Conservation (phyloP, 2,329 filamentous ascomycete genomes). For the Daldinia eschscholtzii region DNA sequence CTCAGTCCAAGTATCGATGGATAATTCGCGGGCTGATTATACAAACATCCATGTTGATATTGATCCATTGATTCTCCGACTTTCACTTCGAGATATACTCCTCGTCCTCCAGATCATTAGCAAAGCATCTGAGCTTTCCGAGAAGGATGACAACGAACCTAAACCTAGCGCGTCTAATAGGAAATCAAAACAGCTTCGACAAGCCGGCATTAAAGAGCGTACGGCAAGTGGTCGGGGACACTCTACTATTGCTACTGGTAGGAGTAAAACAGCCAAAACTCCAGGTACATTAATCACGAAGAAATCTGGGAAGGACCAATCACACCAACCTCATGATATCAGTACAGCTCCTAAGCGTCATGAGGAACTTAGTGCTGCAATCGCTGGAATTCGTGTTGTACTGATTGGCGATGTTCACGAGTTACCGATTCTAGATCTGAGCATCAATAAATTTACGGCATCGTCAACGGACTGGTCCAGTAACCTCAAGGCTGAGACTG, state of each 20-base stretch:
- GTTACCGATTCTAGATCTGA: slow-evolving; percentile 92
- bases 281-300: slow-evolving; percentile 51
- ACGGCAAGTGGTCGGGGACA: slow-evolving; percentile 68
- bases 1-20: slow-evolving; percentile 89
- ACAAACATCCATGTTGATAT: slow-evolving; percentile 89
- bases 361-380: slow-evolving; percentile 86
- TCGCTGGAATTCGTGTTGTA: slow-evolving; percentile 91
- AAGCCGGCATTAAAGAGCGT: slow-evolving; percentile 64
- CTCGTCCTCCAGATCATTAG: slow-evolving; percentile 92
- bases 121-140: slow-evolving; percentile 89
- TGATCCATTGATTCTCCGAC: slow-evolving; percentile 88
- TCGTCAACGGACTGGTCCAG: slow-evolving; percentile 92
- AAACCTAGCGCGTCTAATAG: slow-evolving; percentile 61
- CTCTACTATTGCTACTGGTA: slow-evolving; percentile 62
- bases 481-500: slow-evolving; percentile 85
- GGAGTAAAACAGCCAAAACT: slow-evolving; percentile 57
- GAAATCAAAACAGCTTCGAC: slow-evolving; percentile 67
- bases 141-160: slow-evolving; percentile 65
- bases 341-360: slow-evolving; percentile 54
- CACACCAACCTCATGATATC: slow-evolving; percentile 52
- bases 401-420: slow-evolving; percentile 97
- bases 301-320: slow-evolving; percentile 46
- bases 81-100: slow-evolving; percentile 94
- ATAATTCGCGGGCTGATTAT: slow-evolving; percentile 71
- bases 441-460: slow-evolving; percentile 88